Evolutionary conservation across 2,329 filamentous ascomycete species (phyloP).

Genomic region (Massarina eburnea): DNA sequence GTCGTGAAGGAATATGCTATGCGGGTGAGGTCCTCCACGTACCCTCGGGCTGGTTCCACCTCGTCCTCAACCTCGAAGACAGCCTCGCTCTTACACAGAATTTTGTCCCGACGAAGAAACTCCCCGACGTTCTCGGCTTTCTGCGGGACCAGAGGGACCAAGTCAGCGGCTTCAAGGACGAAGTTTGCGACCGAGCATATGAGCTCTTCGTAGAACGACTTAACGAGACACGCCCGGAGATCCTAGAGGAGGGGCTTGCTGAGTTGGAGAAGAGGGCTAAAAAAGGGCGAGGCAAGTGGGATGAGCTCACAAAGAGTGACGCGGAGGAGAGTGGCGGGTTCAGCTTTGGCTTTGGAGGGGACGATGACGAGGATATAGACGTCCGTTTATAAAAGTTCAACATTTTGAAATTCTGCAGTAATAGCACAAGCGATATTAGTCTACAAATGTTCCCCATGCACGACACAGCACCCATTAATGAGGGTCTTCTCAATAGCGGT

Average conservation of each 20-base stretch:
- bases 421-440: not conserved
- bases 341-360: constrained; percentile 63
- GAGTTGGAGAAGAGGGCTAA: constrained; percentile 68
- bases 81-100: constrained; percentile 93
- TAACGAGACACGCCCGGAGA: constrained; percentile 61
- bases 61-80: constrained; percentile 85
- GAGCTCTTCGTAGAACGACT: constrained; percentile 73
- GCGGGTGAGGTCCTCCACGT: constrained; percentile 89
- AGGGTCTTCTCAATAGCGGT: not conserved
- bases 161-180: constrained; percentile 79
- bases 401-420: not conserved
- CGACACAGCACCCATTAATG: not conserved
- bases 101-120: constrained; percentile 77
- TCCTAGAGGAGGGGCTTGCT: constrained; percentile 64
- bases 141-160: constrained; percentile 80
- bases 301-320: constrained; percentile 67
- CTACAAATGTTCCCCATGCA: not conserved
- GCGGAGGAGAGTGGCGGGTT: constrained; percentile 53
- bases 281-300: constrained; percentile 76
- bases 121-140: constrained; percentile 77
- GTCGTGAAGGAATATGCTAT: constrained; percentile 80
- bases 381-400: constrained; percentile 16
- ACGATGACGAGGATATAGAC: constrained; percentile 53
- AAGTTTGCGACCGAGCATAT: constrained; percentile 69
- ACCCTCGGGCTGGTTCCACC: constrained; percentile 93